phyloP scores from a whole-genome alignment of 2,329 filamentous ascomycete genomes.

The Xylariaceae sp. region DNA sequence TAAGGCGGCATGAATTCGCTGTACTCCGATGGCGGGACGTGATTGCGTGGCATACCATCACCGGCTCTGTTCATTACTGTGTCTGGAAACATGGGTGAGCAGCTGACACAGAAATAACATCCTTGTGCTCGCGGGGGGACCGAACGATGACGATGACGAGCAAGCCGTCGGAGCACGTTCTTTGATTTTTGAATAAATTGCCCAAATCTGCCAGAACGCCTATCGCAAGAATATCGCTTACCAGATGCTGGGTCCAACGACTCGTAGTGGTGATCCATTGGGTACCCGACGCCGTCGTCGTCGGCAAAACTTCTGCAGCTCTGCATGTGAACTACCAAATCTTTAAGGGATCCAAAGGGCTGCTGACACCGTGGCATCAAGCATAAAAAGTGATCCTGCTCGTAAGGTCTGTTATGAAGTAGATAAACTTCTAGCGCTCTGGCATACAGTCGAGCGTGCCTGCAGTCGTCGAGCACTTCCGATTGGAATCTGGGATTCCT shows the following conservation, averaged over 20 bases:
- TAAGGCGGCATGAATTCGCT: too few relatives aligned
- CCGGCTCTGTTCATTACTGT: too few relatives aligned
- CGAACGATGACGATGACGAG: neutral
- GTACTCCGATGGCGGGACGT: too few relatives aligned
- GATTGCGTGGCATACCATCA: too few relatives aligned
- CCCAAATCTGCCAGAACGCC: constrained; percentile 8
- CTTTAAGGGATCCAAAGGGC: constrained; percentile 7
- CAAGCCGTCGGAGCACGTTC: neutral
- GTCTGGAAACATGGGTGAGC: neutral
- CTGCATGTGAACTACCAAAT: constrained; percentile 24
- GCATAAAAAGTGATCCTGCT: constrained; percentile 4
- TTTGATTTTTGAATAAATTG: constrained; percentile 1
- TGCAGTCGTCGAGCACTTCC: constrained; percentile 21
- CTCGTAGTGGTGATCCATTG: constrained; percentile 11
- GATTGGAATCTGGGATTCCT: constrained; percentile 14
- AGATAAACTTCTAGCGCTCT: constrained; percentile 15
- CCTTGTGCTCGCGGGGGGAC: neutral
- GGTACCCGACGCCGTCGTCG: constrained; percentile 16
- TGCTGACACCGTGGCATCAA: constrained; percentile 15
- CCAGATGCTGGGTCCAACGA: constrained; percentile 4
- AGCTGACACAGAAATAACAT: neutral
- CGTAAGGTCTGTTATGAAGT: constrained; percentile 8
- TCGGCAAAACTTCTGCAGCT: constrained; percentile 14
- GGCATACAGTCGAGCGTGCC: constrained; percentile 17
- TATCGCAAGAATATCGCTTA: constrained; percentile 1